phyloP scores from a whole-genome alignment of 805 yeast genomes.

The Kuraishia borneana region DNA sequence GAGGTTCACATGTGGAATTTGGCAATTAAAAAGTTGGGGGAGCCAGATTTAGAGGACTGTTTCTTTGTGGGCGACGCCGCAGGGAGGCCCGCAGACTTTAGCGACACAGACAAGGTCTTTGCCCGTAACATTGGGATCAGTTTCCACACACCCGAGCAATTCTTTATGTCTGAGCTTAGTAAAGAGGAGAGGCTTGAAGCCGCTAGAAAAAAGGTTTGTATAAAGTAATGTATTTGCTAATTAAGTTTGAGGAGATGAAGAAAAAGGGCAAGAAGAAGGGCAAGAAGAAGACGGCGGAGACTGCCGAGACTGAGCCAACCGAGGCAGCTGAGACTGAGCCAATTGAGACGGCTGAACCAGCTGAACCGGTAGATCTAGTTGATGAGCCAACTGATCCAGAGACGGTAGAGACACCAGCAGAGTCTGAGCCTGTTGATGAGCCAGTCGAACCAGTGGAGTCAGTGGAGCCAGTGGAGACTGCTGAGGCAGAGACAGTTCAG shows the following conservation, averaged over 20 bases:
- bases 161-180: constrained; percentile 6
- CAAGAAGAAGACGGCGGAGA: constrained; percentile 9
- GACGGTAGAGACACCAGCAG: neutral
- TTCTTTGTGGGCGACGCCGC: constrained; percentile 96
- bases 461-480: constrained; percentile 9
- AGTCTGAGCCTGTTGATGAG: constrained; percentile 6
- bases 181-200: constrained; percentile 10
- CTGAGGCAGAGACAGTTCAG: too few relatives aligned
- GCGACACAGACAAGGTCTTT: constrained; percentile 67
- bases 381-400: neutral
- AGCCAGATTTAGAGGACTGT: constrained; percentile 28
- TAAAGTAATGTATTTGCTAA: neutral
- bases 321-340: neutral
- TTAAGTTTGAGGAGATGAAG: constrained; percentile 8
- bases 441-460: constrained; percentile 3
- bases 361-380: too few relatives aligned
- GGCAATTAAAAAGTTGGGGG: constrained; percentile 28
- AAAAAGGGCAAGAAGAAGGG: constrained; percentile 11
- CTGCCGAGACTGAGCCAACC: constrained; percentile 8
- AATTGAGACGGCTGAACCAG: neutral
- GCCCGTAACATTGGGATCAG: constrained; percentile 44
- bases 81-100: constrained; percentile 68
- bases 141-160: constrained; percentile 60
- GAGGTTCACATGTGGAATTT: constrained; percentile 64
- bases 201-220: constrained; percentile 7